phyloP scores from a whole-genome alignment of 495 filamentous ascomycete genomes.

The Stereocaulon alpinum region DNA sequence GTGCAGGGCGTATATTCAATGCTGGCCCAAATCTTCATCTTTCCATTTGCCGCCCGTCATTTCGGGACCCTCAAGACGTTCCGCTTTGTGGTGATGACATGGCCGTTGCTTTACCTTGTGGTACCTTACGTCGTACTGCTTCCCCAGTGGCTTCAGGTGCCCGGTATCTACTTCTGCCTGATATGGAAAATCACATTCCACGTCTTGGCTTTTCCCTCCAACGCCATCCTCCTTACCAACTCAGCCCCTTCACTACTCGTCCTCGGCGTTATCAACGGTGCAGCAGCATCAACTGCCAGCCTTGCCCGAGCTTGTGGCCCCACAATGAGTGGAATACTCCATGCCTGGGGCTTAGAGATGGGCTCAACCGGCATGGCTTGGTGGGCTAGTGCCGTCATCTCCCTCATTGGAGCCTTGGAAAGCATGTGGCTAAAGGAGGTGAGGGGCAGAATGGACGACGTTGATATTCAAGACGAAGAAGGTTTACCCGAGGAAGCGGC shows the following conservation, averaged over 20 bases:
- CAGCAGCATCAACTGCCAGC: constrained; percentile 84
- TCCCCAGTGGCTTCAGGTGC: constrained; percentile 56
- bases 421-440: constrained; percentile 44
- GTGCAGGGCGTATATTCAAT: constrained; percentile 87
- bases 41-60: constrained; percentile 58
- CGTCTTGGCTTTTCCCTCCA: constrained; percentile 76
- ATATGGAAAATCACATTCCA: constrained; percentile 84
- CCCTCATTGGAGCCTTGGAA: constrained; percentile 56
- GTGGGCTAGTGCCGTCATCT: constrained; percentile 78
- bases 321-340: constrained; percentile 74
- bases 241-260: constrained; percentile 69
- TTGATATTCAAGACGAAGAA: constrained; percentile 14
- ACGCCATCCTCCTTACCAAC: constrained; percentile 75
- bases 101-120: constrained; percentile 79
- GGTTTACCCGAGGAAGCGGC: constrained; percentile 5
- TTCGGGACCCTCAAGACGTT: constrained; percentile 73
- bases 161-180: constrained; percentile 61
- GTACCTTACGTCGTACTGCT: constrained; percentile 86
- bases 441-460: constrained; percentile 16
- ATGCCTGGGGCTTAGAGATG: constrained; percentile 63
- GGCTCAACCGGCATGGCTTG: constrained; percentile 82
- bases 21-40: constrained; percentile 69
- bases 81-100: constrained; percentile 63
- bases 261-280: constrained; percentile 83
- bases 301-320: constrained; percentile 80